These are phyloP conservation scores for Boletellus sp. DNA, from an alignment of 768 basidiomycete genomes.

Conservation along the genomic window DNA sequence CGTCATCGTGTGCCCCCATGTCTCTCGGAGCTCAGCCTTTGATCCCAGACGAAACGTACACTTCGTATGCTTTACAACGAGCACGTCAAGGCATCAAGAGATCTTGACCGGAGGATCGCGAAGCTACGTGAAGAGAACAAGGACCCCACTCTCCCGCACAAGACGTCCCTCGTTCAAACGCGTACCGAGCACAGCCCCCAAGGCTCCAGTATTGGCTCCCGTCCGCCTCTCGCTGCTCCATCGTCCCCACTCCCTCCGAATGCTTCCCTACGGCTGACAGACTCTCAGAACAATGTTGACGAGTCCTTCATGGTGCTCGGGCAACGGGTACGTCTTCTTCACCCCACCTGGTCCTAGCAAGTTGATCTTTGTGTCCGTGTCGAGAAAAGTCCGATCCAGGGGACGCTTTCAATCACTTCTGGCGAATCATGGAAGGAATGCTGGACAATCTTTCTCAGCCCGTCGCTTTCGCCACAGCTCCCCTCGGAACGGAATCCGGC, in stretches of 20 bases:
- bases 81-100: conserved; percentile 66
- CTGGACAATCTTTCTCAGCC: conserved; percentile 80
- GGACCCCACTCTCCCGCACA: conserved; percentile 72
- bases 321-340: conserved; percentile 52
- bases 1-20: background rate
- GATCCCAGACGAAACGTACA: conserved; percentile 67
- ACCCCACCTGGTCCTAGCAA: conserved; percentile 2
- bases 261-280: conserved; percentile 33
- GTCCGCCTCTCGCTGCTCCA: conserved; percentile 32
- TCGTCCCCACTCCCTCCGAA: conserved; percentile 47
- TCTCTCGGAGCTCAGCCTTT: conserved; percentile 8
- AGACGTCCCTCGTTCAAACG: conserved; percentile 29
- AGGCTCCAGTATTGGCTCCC: conserved; percentile 11
- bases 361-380: background rate
- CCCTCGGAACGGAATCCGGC: conserved; percentile 47
- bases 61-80: conserved; percentile 72
- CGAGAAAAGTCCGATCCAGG: conserved; percentile 65
- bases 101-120: conserved; percentile 66
- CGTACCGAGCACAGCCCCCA: conserved; percentile 24
- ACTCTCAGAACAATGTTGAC: conserved; percentile 66
- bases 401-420: conserved; percentile 86
- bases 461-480: conserved; percentile 76
- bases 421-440: conserved; percentile 85
- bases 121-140: conserved; percentile 74
- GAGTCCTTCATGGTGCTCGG: conserved; percentile 89